Percentiles rank a stretch among this genome's conserved stretches.
phyloP scores from a whole-genome alignment of 1,284 basidiomycete genomes.

The Lentinula novae-zelandiae region DNA sequence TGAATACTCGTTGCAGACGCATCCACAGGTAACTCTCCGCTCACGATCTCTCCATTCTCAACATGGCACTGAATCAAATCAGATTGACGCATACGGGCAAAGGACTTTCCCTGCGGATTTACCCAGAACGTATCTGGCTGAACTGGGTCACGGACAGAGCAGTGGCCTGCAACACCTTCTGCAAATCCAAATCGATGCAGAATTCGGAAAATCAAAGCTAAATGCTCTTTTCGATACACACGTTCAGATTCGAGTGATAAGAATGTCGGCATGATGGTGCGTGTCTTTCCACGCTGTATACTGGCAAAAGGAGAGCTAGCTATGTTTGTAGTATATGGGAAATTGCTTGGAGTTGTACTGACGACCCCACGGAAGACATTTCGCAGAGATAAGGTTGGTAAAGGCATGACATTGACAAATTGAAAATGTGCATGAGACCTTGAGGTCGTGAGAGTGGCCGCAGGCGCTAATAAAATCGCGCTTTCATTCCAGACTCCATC shows the following conservation, averaged over 20 bases:
- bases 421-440: no score
- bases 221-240: conserved; percentile 7
- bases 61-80: conserved; percentile 4
- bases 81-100: conserved; percentile 6
- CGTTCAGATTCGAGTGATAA: background rate
- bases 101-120: conserved; percentile 4
- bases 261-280: conserved; percentile 1
- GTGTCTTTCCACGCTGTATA: conserved; percentile 4
- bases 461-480: no score
- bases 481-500: no score
- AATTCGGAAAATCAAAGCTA: conserved; percentile 2
- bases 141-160: conserved; percentile 4
- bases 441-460: no score
- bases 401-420: background rate
- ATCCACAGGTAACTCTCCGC: conserved; percentile 2
- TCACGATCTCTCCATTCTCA: conserved; percentile 2
- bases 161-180: conserved; percentile 2
- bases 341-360: background rate
- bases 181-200: conserved; percentile 3
- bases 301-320: background rate
- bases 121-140: conserved; percentile 4
- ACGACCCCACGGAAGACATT: background rate
- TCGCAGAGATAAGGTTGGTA: background rate
- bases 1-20: conserved; percentile 5
- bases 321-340: background rate